Evolutionary conservation across 306 rosid species (phyloP).

Genomic region (Vicia sativa): DNA sequence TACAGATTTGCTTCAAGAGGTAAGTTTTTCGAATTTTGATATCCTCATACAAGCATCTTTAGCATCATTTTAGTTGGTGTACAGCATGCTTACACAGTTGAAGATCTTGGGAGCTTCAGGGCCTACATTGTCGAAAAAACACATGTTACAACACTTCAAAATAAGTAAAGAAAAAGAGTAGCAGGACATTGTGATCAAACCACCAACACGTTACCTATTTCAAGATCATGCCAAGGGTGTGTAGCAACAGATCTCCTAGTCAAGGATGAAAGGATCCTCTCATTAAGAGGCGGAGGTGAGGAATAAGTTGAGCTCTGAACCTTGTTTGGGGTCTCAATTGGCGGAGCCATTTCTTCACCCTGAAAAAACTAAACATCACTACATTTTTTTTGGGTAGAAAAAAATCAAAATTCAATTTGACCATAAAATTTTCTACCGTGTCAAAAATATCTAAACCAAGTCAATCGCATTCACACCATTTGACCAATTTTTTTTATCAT

Average conservation of each 20-base stretch:
- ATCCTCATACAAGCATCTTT: too few species aligned
- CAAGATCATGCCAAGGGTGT: conserved; percentile 99
- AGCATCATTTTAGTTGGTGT: too few species aligned
- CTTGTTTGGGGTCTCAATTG: conserved; percentile 64
- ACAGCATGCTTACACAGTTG: conserved; percentile 76
- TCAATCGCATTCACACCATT: conserved; percentile 8
- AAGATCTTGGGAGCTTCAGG: conserved; percentile 89
- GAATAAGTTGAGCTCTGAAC: conserved; percentile 32
- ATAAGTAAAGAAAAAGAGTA: background rate
- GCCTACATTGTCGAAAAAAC: conserved; percentile 55
- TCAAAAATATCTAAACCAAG: too few species aligned
- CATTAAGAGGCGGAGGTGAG: conserved; percentile 77
- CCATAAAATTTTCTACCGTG: too few species aligned
- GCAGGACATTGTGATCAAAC: background rate
- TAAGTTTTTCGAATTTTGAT: too few species aligned
- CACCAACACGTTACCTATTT: conserved; percentile 69
- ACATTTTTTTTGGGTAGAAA: too few species aligned
- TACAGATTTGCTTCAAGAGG: too few species aligned
- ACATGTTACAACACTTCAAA: background rate
- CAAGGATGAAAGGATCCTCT: conserved; percentile 96
- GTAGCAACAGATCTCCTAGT: conserved; percentile 94
- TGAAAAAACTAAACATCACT: conserved; percentile 33
- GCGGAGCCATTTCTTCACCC: conserved; percentile 70
- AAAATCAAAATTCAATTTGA: too few species aligned
- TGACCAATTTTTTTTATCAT: background rate